Base-by-base conservation (phyloP, 2,329 filamentous ascomycete species). In the Sporothrix globosa region DNA sequence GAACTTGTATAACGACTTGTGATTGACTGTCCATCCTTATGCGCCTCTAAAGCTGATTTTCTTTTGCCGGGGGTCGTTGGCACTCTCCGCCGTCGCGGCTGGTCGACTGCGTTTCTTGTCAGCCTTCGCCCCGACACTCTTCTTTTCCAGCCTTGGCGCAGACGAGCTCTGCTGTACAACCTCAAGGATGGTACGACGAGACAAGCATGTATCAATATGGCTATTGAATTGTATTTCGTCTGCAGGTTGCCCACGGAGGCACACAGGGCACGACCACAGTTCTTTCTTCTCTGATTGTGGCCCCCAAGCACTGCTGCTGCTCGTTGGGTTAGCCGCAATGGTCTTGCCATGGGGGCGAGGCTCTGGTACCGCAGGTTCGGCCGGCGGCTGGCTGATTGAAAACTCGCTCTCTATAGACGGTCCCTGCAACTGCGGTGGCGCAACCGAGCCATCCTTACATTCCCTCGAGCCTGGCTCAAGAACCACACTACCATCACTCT, bases 191-290 rank as follows among this genome's bases (percentile, higher is more conserved):
- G 93, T 92, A 76, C 92, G 88, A 69, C 90, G 86, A 0, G 94
- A 97, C 1, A 99, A 85, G 78, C 96, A 99, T 10, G 91, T 86
- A 78, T 99, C 96, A 67, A 99, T 93, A 77, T 99, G 96, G 70
- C 91, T 88, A 75, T 99, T 99, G 80, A 98, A 97, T 0, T 81
- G 82, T 60, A 85, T 85, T 77, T 97, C 93, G 66, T 95, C 86
- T 0, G 93, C 87, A 0, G 83, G 76, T 76, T 97, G 94, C 0
- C 92, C 90, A 19, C 90, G 84, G n/a, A 83, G 81, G 78, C 96
- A 99, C 58, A 98, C 92, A 0, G 96, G 96, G 78, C 96, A 99
- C 50, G 90, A 86, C 94, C 94, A 98, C 78, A 83, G 84, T 61
- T 88, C 83, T 68, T 86, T 81, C 68, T 81, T 78, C 11, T 81